A percentile compares a stretch with the other conserved stretches of the same genome.
These are phyloP conservation scores for Pleurotus ostreatus DNA, from an alignment of 768 basidiomycete species.

Conservation along the genomic window DNA sequence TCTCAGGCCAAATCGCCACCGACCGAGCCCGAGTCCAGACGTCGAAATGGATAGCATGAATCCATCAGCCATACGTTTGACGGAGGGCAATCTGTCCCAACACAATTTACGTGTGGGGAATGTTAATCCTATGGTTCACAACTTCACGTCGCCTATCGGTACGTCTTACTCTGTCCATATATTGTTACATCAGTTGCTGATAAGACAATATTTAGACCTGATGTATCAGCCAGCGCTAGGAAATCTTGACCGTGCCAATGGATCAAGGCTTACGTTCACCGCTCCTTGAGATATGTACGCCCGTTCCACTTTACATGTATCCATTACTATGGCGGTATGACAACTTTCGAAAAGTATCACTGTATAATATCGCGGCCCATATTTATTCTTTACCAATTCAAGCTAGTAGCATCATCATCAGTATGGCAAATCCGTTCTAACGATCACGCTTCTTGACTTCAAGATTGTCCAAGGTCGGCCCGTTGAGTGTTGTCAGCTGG, in stretches of 20 bases:
- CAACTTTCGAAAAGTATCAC: not conserved
- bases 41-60: slow-evolving; percentile 30
- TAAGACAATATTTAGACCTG: slow-evolving; percentile 18
- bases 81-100: slow-evolving; percentile 40
- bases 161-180: slow-evolving; percentile 12
- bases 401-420: no score
- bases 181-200: no score
- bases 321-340: not conserved
- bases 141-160: slow-evolving; percentile 74
- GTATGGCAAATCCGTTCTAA: no score
- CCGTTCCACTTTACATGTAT: not conserved
- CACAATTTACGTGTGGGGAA: slow-evolving; percentile 33
- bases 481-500: no score
- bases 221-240: slow-evolving; percentile 16
- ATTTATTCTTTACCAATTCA: not conserved
- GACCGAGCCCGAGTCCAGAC: slow-evolving; percentile 22
- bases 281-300: slow-evolving; percentile 15
- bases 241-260: slow-evolving; percentile 7
- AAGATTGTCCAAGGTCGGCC: no score
- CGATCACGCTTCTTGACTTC: no score
- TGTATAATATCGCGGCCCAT: slow-evolving; percentile 1
- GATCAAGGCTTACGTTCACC: slow-evolving; percentile 30
- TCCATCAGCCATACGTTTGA: slow-evolving; percentile 18
- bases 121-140: slow-evolving; percentile 52
- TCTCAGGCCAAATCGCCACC: slow-evolving; percentile 39